Percentiles rank a stretch among this genome's conserved stretches.
phyloP scores from a whole-genome alignment of 495 filamentous ascomycete species.

The Niebla homalea region DNA sequence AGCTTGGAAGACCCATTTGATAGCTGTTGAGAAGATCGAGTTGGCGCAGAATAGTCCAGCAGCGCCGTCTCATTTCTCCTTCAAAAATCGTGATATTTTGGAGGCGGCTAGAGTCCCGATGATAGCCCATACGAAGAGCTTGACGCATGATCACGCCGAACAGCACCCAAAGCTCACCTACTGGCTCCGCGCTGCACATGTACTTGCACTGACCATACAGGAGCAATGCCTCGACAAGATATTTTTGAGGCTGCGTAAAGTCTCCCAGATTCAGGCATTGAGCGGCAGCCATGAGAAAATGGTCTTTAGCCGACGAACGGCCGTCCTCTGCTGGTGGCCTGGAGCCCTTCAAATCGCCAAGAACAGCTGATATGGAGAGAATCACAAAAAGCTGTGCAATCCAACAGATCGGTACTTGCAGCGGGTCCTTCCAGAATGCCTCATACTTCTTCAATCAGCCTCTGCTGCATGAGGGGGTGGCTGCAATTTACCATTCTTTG shows the following conservation, averaged over 20 bases:
- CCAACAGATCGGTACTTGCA: conserved; percentile 16
- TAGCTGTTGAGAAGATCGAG: conserved; percentile 32
- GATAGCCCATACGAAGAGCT: conserved; percentile 34
- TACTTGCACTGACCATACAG: conserved; percentile 28
- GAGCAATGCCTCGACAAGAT: conserved; percentile 28
- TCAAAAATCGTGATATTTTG: conserved; percentile 26
- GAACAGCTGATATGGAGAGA: conserved; percentile 13
- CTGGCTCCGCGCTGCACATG: conserved; percentile 24
- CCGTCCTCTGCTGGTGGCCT: no score
- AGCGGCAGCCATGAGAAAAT: conserved; percentile 20
- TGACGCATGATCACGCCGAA: conserved; percentile 28
- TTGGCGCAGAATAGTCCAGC: conserved; percentile 28
- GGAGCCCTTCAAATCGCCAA: background rate
- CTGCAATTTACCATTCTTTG: no score
- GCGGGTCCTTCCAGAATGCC: conserved; percentile 22
- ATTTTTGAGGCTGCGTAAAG: conserved; percentile 22
- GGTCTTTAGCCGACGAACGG: conserved; percentile 2
- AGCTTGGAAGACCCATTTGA: conserved; percentile 33
- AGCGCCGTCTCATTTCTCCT: conserved; percentile 33
- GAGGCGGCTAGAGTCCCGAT: conserved; percentile 30
- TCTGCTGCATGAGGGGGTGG: no score
- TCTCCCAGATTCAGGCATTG: conserved; percentile 26
- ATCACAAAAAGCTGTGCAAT: conserved; percentile 23
- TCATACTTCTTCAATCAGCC: conserved; percentile 14
- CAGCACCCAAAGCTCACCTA: conserved; percentile 25